phyloP scores from a whole-genome alignment of 78 protist genomes.

The Chrysochromulina parva region DNA sequence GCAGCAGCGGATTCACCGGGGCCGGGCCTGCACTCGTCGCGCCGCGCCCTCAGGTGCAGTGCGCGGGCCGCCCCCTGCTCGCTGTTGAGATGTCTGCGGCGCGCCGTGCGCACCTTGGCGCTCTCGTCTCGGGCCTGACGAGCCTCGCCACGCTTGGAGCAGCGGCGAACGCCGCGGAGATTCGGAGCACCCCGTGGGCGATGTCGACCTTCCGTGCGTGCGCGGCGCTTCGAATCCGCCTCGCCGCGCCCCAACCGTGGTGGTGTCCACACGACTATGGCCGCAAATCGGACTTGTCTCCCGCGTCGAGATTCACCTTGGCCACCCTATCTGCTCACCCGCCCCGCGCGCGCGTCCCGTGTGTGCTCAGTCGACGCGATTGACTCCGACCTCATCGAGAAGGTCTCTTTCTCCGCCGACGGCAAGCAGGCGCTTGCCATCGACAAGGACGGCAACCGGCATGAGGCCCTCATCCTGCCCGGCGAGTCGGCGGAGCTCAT shows the following conservation, averaged over 20 bases:
- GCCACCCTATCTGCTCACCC: too few species aligned
- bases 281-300: too few species aligned
- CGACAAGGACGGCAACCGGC: slow-evolving; percentile 5
- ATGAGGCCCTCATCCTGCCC: slow-evolving; percentile 3
- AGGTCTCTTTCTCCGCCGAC: slow-evolving; percentile 11
- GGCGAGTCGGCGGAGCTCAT: not conserved
- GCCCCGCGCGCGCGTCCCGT: too few species aligned
- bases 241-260: too few species aligned
- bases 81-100: not conserved
- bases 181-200: slow-evolving; percentile 7
- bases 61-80: too few species aligned
- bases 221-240: too few species aligned
- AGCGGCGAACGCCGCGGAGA: not conserved
- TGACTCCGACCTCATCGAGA: not conserved
- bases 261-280: too few species aligned
- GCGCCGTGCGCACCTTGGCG: not conserved
- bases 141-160: not conserved
- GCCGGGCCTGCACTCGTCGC: too few species aligned
- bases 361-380: not conserved
- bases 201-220: not conserved
- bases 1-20: too few species aligned
- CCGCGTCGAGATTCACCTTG: too few species aligned
- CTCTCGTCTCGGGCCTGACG: not conserved
- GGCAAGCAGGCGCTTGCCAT: not conserved
- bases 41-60: too few species aligned